Evolutionary conservation across 495 filamentous ascomycete species (phyloP).

Genomic region (Daldinia bambusicola): DNA sequence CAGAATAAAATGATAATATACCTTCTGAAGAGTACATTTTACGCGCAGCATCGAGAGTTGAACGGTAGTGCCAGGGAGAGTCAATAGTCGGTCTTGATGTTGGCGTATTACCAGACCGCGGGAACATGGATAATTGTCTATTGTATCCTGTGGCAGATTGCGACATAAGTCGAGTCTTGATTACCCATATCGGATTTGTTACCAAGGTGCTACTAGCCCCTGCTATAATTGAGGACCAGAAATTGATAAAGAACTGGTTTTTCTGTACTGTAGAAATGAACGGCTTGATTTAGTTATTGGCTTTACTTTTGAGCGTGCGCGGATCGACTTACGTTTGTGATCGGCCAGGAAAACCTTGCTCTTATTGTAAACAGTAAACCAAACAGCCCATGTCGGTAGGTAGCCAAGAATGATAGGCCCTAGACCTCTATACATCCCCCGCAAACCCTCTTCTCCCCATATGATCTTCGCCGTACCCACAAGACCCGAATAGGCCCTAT

Average conservation of each 20-base stretch:
- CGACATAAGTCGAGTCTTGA: conserved; percentile 98
- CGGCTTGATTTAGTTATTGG: conserved; percentile 21
- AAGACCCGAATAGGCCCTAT: conserved; percentile 81
- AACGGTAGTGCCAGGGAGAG: conserved; percentile 87
- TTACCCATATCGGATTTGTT: conserved; percentile 99
- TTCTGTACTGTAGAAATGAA: conserved; percentile 46
- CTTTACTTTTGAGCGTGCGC: not conserved
- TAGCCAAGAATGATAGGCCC: conserved; percentile 96
- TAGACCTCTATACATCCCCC: conserved; percentile 91
- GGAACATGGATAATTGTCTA: conserved; percentile 53
- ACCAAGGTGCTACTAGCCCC: conserved; percentile 91
- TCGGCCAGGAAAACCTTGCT: conserved; percentile 77
- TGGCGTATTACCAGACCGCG: conserved; percentile 57
- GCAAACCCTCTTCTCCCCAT: conserved; percentile 85
- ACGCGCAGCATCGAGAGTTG: conserved; percentile 85
- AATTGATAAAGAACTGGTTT: conserved; percentile 61
- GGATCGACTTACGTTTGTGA: conserved; percentile 66
- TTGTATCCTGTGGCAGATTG: conserved; percentile 64
- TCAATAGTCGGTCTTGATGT: conserved; percentile 61
- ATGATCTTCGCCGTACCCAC: conserved; percentile 86
- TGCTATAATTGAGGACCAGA: conserved; percentile 84
- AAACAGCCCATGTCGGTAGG: conserved; percentile 97
- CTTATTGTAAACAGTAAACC: conserved; percentile 93
- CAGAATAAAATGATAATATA: conserved; percentile 91
- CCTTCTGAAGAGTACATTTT: conserved; percentile 97